Evolutionary conservation across 2,329 filamentous ascomycete species (phyloP).

Genomic region (Domatiomyces catenatus): DNA sequence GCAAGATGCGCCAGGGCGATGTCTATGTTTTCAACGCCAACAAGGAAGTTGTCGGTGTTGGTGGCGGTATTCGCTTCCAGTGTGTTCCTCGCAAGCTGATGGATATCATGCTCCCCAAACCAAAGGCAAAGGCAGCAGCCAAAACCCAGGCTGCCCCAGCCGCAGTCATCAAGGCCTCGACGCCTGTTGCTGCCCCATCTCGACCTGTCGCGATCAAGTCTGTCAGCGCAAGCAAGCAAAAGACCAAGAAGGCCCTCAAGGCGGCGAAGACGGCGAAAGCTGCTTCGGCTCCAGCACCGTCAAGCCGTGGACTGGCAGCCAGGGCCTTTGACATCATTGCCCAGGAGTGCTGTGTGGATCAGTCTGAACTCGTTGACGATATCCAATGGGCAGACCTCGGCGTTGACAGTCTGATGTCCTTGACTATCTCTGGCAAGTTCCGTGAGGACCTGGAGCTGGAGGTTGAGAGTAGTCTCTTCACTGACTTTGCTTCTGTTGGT

Average conservation of each 20-base stretch:
- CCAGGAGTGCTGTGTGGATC: conserved; percentile 39
- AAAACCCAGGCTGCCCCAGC: conserved; percentile 19
- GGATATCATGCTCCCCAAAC: conserved; percentile 26
- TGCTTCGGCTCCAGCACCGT: conserved; percentile 17
- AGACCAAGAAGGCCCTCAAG: conserved; percentile 19
- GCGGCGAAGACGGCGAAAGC: conserved; percentile 19
- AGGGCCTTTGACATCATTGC: conserved; percentile 28
- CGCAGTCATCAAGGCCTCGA: conserved; percentile 5
- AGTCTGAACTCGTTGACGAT: conserved; percentile 43
- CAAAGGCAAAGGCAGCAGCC: conserved; percentile 15
- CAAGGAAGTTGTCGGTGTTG: conserved; percentile 42
- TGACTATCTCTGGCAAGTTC: conserved; percentile 47
- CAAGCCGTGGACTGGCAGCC: conserved; percentile 20
- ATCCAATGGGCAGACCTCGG: conserved; percentile 47
- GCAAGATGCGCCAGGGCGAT: conserved; percentile 42
- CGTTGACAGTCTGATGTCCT: conserved; percentile 45
- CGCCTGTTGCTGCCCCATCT: not conserved
- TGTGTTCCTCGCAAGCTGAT: conserved; percentile 26
- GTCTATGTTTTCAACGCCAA: conserved; percentile 43
- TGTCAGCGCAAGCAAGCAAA: conserved; percentile 14
- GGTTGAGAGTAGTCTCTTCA: conserved; percentile 44
- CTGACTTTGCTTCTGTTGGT: conserved; percentile 44
- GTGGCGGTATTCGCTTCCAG: conserved; percentile 34
- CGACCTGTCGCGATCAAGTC: not conserved
- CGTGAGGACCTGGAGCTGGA: conserved; percentile 46